Evolutionary conservation across 2,329 filamentous ascomycete genomes (phyloP), one percentile per base, ranked within the genome.

Genomic region (Colletotrichum caudatum): DNA sequence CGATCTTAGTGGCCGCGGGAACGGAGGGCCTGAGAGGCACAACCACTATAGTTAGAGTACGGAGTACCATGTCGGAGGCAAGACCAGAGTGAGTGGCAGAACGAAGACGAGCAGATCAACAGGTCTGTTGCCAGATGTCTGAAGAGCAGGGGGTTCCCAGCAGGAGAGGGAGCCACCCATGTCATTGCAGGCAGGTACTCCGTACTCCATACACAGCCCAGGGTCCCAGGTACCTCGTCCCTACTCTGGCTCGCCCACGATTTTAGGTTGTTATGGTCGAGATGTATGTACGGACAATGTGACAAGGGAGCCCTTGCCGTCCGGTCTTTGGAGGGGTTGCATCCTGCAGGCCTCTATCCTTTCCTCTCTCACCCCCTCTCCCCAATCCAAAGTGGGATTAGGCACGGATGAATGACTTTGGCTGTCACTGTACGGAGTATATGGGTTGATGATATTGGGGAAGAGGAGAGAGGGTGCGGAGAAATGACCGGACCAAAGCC

Each of bases 21-120:
- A 69, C 35, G 56, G 54, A 54, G 46, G 57, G 65, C 53, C 59
- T 48, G 53, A 69, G 54, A 71, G 65, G 60, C 65, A 60, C 33
- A 50, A 56, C n/a, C 23, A 41, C 67, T 29, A 64, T 35, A 57
- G 20, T 48, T 46, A 69, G 29, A 64, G 26, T 54, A 69, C 35
- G 64, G 29, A 64, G 26, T 54, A 69, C 35, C 3, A n/a, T 59
- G 35, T 48, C 33, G 69, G 50, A 71, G 64, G 58, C 69, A 60
- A 71, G 64, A 64, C 69, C 68, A 71, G 64, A 69, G 44, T 63
- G 69, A 69, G 44, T 68, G 59, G 56, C 46, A 71, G 69, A 59
- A 64, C 64, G 68, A 67, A 73, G 58, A 73, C 44, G 64, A 73
- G 71, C 59, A 73, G 72, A 73, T 73, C 72, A 73, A 69, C 72